phyloP scores from a whole-genome alignment of 768 basidiomycete genomes.

The Plicaturopsis crispa region DNA sequence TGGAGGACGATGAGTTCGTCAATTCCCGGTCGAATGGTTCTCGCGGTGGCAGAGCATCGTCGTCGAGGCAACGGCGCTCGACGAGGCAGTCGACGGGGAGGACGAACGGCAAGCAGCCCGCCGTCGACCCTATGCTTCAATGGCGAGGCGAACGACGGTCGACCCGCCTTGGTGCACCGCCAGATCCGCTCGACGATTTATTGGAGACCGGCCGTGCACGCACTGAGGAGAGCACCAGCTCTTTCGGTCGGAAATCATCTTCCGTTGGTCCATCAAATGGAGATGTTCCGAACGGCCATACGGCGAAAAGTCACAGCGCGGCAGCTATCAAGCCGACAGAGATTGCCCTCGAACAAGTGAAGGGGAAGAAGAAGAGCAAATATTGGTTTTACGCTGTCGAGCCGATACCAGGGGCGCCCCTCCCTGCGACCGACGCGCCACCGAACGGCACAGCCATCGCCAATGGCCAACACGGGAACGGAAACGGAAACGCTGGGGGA shows the following conservation, averaged over 20 bases:
- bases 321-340: conserved; percentile 67
- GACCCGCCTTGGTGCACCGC: conserved; percentile 49
- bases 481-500: conserved; percentile 3
- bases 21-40: conserved; percentile 33
- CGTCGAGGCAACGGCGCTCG: conserved; percentile 41
- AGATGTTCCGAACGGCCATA: conserved; percentile 26
- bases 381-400: conserved; percentile 89
- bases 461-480: conserved; percentile 1
- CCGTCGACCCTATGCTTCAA: conserved; percentile 41
- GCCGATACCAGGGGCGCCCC: conserved; percentile 37
- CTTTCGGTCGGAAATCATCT: conserved; percentile 24
- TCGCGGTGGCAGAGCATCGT: conserved; percentile 17
- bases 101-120: conserved; percentile 46
- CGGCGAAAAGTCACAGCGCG: conserved; percentile 47
- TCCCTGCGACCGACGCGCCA: conserved; percentile 5
- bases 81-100: conserved; percentile 41
- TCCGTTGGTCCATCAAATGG: conserved; percentile 19
- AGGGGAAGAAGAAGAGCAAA: conserved; percentile 79
- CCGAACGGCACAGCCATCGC: background rate
- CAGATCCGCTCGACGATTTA: conserved; percentile 43
- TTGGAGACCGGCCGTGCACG: conserved; percentile 63
- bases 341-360: conserved; percentile 65
- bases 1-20: conserved; percentile 31
- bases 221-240: conserved; percentile 67
- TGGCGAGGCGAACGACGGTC: conserved; percentile 79